These are phyloP conservation scores for Fusarium albosuccineum DNA, from an alignment of 2,329 filamentous ascomycete genomes.

Conservation along the genomic window DNA sequence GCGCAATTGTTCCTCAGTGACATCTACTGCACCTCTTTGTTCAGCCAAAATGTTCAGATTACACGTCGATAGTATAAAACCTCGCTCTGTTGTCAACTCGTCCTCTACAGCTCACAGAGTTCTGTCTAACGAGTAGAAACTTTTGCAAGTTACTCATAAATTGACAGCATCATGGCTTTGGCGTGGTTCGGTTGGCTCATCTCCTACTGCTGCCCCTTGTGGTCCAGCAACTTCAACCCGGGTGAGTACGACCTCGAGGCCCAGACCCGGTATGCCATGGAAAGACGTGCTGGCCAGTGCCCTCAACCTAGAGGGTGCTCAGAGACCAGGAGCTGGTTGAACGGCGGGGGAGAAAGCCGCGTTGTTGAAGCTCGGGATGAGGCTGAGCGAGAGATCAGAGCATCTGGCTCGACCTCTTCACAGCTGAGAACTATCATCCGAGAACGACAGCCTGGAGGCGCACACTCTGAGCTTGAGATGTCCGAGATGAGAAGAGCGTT, in stretches of 20 bases:
- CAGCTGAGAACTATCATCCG: not conserved
- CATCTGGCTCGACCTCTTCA: not conserved
- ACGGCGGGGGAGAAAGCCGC: not conserved
- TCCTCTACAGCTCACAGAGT: too few species aligned
- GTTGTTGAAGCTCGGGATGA: conserved; percentile 2
- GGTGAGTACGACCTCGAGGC: not conserved
- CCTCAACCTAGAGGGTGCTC: conserved; percentile 9
- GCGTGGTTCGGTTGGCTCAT: not conserved
- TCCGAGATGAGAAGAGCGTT: not conserved
- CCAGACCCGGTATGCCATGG: not conserved
- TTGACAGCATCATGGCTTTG: not conserved
- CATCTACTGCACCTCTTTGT: conserved; percentile 3
- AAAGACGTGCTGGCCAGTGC: conserved; percentile 2
- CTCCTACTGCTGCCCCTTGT: not conserved
- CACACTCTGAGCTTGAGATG: not conserved
- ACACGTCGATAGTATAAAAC: conserved; percentile 2
- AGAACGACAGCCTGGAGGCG: not conserved
- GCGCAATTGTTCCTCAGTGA: not conserved
- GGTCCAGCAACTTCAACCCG: not conserved
- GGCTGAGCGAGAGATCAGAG: conserved; percentile 7
- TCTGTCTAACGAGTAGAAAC: not conserved
- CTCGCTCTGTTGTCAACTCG: not conserved
- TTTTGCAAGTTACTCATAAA: not conserved
- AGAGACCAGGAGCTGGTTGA: not conserved
- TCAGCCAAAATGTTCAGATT: not conserved